These are phyloP conservation scores for Candida berthetii DNA, from an alignment of 805 yeast species.

Conservation along the genomic window DNA sequence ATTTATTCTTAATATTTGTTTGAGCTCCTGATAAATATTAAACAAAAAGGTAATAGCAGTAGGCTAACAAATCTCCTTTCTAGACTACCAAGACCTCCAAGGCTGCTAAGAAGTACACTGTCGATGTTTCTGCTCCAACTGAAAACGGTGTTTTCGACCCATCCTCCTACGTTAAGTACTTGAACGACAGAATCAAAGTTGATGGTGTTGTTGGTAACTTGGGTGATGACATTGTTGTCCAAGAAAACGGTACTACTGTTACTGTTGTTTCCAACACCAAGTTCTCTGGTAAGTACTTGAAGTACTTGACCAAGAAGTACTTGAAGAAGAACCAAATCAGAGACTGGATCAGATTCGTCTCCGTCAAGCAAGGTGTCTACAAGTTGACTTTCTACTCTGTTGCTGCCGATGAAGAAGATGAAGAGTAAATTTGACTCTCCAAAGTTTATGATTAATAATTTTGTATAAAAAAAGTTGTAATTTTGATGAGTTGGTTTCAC, in stretches of 20 bases:
- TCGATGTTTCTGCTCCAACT: conserved; percentile 96
- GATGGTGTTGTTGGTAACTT: conserved; percentile 96
- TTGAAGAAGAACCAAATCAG: conserved; percentile 99
- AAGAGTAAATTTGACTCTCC: conserved; percentile 52
- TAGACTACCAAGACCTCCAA: conserved; percentile 80
- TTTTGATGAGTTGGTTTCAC: conserved; percentile 1
- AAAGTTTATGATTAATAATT: neutral
- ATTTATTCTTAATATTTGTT: conserved; percentile 11
- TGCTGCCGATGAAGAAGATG: conserved; percentile 94
- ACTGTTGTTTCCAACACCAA: conserved; percentile 85
- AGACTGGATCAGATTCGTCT: conserved; percentile 99
- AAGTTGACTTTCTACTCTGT: conserved; percentile 98
- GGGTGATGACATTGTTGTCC: conserved; percentile 88
- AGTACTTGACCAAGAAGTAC: conserved; percentile 99
- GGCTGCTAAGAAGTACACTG: conserved; percentile 83
- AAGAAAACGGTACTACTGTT: conserved; percentile 85
- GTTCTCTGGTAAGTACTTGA: conserved; percentile 99
- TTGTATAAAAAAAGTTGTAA: neutral
- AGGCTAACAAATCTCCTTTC: conserved; percentile 53
- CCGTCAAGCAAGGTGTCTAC: conserved; percentile 93
- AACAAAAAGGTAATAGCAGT: conserved; percentile 42
- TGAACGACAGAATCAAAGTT: conserved; percentile 98
- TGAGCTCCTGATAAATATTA: neutral
- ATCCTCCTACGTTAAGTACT: conserved; percentile 95
- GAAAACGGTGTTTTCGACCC: conserved; percentile 98